A percentile compares a stretch with the other conserved stretches of the same genome.
Conservation (phyloP, 1,284 basidiomycete species). For the Inonotus obliquus region DNA sequence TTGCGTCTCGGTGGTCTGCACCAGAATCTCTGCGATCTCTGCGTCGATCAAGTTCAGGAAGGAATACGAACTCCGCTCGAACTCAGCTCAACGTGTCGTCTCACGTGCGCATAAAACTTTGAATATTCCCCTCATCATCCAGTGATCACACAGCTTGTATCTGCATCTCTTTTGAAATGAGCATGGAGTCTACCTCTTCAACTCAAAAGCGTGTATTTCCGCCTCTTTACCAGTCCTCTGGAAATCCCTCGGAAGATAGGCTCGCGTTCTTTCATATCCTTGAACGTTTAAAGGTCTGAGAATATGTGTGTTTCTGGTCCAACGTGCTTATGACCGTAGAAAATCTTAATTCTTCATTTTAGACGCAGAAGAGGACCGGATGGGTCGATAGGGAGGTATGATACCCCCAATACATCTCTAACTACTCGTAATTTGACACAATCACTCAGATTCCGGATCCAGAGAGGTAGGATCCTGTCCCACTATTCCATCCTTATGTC, state of each 20-base stretch:
- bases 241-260: slow-evolving; percentile 57
- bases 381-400: slow-evolving; percentile 83
- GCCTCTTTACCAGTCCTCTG: slow-evolving; percentile 51
- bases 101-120: background rate
- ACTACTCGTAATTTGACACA: too few species aligned
- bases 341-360: background rate
- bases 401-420: slow-evolving; percentile 2
- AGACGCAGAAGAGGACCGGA: slow-evolving; percentile 94
- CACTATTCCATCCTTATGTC: background rate
- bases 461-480: slow-evolving; percentile 58
- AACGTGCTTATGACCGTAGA: background rate
- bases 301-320: background rate
- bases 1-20: background rate
- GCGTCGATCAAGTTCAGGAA: background rate
- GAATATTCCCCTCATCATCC: too few species aligned
- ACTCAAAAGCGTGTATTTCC: slow-evolving; percentile 37
- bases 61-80: background rate
- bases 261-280: slow-evolving; percentile 88
- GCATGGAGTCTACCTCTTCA: background rate
- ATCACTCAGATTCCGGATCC: slow-evolving; percentile 64
- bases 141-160: too few species aligned
- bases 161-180: too few species aligned
- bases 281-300: slow-evolving; percentile 76
- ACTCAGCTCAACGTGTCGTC: background rate
- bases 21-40: background rate